A percentile compares a stretch with the other conserved stretches of the same genome.
Conservation (phyloP, 352 stramenopile genomes). For the Globisporangium nodosum region DNA sequence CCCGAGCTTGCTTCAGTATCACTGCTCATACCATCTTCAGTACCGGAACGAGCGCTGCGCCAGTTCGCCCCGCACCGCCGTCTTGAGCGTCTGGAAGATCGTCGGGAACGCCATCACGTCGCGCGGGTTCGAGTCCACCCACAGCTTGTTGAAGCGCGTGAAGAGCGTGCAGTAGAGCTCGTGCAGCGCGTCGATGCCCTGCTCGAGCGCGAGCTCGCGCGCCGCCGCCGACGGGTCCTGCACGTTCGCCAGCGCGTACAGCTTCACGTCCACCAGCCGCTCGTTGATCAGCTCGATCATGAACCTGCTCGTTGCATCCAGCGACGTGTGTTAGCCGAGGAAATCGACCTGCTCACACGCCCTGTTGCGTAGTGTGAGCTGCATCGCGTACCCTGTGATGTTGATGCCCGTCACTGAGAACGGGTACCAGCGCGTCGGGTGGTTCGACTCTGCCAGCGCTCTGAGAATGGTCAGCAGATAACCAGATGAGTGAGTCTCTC, state of each 20-base stretch:
- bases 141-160: conserved; percentile 79
- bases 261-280: conserved; percentile 64
- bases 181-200: conserved; percentile 47
- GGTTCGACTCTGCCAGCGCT: conserved; percentile 74
- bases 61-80: conserved; percentile 53
- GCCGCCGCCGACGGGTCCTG: conserved; percentile 6
- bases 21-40: conserved; percentile 15
- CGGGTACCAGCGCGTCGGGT: conserved; percentile 81
- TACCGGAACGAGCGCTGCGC: conserved; percentile 58
- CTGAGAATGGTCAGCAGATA: conserved; percentile 17
- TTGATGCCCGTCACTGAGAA: conserved; percentile 86
- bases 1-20: background rate
- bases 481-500: background rate
- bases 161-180: conserved; percentile 80
- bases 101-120: conserved; percentile 84
- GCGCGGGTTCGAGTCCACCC: conserved; percentile 73
- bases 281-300: conserved; percentile 70
- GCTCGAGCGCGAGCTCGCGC: conserved; percentile 20
- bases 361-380: background rate
- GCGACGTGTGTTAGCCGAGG: no score
- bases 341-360: no score
- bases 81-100: conserved; percentile 80
- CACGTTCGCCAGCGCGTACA: conserved; percentile 40
- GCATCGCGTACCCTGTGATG: conserved; percentile 47
- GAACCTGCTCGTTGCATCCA: conserved; percentile 29